These are phyloP conservation scores for Cudoniella acicularis DNA, from an alignment of 495 filamentous ascomycete genomes.

Conservation along the genomic window DNA sequence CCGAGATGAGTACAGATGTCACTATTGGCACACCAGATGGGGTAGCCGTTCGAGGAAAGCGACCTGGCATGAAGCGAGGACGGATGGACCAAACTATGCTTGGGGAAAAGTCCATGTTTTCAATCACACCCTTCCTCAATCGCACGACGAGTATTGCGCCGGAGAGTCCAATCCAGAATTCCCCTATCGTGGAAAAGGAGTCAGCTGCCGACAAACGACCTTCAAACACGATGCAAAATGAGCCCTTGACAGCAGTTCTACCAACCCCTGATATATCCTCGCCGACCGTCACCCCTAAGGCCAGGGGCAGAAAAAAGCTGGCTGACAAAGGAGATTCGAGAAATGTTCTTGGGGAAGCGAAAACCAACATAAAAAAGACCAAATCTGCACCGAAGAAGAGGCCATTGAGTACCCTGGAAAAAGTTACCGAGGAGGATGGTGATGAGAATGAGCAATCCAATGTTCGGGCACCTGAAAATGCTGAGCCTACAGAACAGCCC, in stretches of 20 bases:
- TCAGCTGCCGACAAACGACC: background rate
- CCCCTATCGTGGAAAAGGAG: background rate
- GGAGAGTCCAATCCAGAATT: conserved; percentile 32
- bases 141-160: conserved; percentile 58
- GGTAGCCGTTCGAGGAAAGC: conserved; percentile 33
- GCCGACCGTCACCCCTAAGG: background rate
- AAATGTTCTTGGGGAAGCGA: conserved; percentile 14
- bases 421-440: conserved; percentile 19
- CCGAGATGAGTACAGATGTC: conserved; percentile 40
- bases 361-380: conserved; percentile 8
- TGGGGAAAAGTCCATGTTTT: conserved; percentile 86
- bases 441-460: conserved; percentile 17
- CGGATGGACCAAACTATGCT: conserved; percentile 50
- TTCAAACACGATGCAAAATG: background rate
- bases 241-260: background rate
- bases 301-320: conserved; percentile 4
- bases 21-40: conserved; percentile 67
- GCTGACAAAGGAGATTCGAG: background rate
- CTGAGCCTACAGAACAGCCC: background rate
- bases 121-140: conserved; percentile 89
- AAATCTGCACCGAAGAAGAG: conserved; percentile 13
- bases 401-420: conserved; percentile 14
- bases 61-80: conserved; percentile 41
- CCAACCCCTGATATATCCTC: background rate
- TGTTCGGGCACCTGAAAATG: background rate